Base-by-base conservation (phyloP, 257 asterid genomes). In the Solanum sejunctum region DNA sequence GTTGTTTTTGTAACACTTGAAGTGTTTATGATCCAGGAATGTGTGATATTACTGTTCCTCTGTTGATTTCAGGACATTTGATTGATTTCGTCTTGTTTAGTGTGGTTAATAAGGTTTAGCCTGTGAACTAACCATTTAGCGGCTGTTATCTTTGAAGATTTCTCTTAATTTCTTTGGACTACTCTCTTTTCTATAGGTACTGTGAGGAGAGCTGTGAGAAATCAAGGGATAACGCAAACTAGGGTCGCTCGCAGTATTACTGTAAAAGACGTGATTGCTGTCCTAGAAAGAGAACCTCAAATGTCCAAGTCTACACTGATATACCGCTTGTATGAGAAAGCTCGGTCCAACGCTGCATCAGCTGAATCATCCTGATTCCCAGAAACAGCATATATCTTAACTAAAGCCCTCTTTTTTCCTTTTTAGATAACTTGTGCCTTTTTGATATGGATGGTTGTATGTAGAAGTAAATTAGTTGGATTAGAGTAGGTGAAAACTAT, bases 271-370 rank as follows among this genome's bases (percentile, higher is more conserved):
- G 94, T 96, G 87, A 92, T 95, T 52, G 93, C 93, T 5, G 90
- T 92, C n/a, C 85, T 96, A 60, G 98, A 96, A 88, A 93, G 98
- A 86, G 99, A 96, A 89, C 98, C 98, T 82, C 99, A 94, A 43
- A 95, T 93, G 97, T 93, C 97, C 0, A 96, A 91, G 86, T 91
- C 99, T 2, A 84, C 91, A 12, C 88, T 95, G 69, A 86, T 93
- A 32, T 95, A 95, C 86, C 91, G 93, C 52, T 88, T 93, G 88
- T 90, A 91, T 83, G 92, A 93, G 86, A 93, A 87, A 89, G 84
- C 87, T 51, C 73, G 84, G 18, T 84, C 89, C 47, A 91, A 91
- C 52, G 88, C 91, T 45, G 73, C 85, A 2, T 78, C 84, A 2
- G 66, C 82, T 3, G 95, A 87, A 79, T 87, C 86, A 88, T 28